phyloP scores from a whole-genome alignment of 2,329 filamentous ascomycete genomes.

The Colletotrichum incanum region DNA sequence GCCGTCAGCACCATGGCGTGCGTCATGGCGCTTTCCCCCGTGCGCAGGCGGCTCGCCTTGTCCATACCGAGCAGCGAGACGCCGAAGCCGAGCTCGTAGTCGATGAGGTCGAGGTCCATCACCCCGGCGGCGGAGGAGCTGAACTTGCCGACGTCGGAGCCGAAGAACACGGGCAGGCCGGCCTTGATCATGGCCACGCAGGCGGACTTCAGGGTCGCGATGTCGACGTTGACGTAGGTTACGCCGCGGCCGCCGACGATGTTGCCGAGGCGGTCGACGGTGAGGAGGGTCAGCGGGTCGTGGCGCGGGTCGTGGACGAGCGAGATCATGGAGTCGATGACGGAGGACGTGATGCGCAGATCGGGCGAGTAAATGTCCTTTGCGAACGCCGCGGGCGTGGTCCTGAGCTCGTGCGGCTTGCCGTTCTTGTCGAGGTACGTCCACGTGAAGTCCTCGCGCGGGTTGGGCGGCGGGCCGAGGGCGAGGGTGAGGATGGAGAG shows the following conservation, averaged over 20 bases:
- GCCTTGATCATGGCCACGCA: conserved; percentile 84
- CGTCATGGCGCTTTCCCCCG: conserved; percentile 87
- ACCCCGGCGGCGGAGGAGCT: conserved; percentile 78
- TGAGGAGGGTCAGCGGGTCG: conserved; percentile 79
- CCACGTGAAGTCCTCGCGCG: conserved; percentile 82
- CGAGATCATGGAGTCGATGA: conserved; percentile 81
- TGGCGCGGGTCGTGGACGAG: conserved; percentile 91
- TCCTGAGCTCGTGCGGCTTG: conserved; percentile 73
- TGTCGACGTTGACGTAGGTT: conserved; percentile 88
- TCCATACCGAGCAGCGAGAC: conserved; percentile 79
- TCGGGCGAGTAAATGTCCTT: conserved; percentile 75
- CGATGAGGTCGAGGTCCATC: conserved; percentile 84
- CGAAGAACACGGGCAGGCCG: conserved; percentile 89
- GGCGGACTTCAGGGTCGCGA: conserved; percentile 78
- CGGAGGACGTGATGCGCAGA: conserved; percentile 71
- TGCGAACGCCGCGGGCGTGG: conserved; percentile 81
- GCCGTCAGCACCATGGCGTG: conserved; percentile 94
- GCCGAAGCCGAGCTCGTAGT: conserved; percentile 90
- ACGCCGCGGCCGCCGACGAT: conserved; percentile 83
- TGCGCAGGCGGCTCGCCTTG: conserved; percentile 82
- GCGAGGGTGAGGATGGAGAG: conserved; percentile 86
- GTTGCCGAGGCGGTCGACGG: conserved; percentile 85
- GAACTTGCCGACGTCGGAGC: conserved; percentile 89
- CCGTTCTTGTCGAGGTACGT: conserved; percentile 81
- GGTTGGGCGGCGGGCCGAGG: conserved; percentile 83